Percentiles rank a stretch among this genome's conserved stretches.
These are phyloP conservation scores for Apiospora arundinis DNA, from an alignment of 2,329 filamentous ascomycete species.

Conservation along the genomic window DNA sequence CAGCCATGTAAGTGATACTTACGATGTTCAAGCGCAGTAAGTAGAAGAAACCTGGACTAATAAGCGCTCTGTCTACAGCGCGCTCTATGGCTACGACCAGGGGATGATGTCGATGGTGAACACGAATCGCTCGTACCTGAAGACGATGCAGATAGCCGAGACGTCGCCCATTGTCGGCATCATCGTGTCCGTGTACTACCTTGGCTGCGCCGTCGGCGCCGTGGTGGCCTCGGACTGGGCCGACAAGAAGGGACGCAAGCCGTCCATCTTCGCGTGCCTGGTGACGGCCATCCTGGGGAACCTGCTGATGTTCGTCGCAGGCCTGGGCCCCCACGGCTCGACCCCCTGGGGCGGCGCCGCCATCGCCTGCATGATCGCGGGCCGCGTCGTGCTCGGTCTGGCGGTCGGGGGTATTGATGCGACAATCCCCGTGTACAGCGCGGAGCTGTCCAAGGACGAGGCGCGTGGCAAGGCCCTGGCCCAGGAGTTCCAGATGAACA, in stretches of 20 bases:
- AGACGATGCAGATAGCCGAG: slow-evolving; percentile 60
- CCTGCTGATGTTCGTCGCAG: slow-evolving; percentile 64
- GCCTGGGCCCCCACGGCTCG: slow-evolving; percentile 49
- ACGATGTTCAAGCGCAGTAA: accelerated
- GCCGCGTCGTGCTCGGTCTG: slow-evolving; percentile 44
- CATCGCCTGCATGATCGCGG: slow-evolving; percentile 43
- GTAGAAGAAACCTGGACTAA: neutral
- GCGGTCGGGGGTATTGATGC: slow-evolving; percentile 66
- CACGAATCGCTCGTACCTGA: slow-evolving; percentile 54
- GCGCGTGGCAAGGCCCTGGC: slow-evolving; percentile 63
- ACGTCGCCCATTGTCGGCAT: slow-evolving; percentile 61
- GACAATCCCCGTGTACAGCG: slow-evolving; percentile 65
- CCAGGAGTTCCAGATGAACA: slow-evolving; percentile 70
- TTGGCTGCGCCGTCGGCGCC: slow-evolving; percentile 64
- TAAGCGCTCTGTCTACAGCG: slow-evolving; percentile 17
- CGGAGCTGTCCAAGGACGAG: slow-evolving; percentile 62
- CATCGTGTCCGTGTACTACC: slow-evolving; percentile 67
- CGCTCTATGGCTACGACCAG: slow-evolving; percentile 43
- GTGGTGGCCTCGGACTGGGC: slow-evolving; percentile 62
- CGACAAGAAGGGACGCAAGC: slow-evolving; percentile 60
- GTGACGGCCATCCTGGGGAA: slow-evolving; percentile 61
- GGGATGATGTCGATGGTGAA: slow-evolving; percentile 45
- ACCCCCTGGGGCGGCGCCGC: slow-evolving; percentile 55
- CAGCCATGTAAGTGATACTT: slow-evolving; percentile 38
- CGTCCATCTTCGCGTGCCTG: slow-evolving; percentile 61